phyloP scores from a whole-genome alignment of 768 basidiomycete species.

The Leccinum subgranulosum region DNA sequence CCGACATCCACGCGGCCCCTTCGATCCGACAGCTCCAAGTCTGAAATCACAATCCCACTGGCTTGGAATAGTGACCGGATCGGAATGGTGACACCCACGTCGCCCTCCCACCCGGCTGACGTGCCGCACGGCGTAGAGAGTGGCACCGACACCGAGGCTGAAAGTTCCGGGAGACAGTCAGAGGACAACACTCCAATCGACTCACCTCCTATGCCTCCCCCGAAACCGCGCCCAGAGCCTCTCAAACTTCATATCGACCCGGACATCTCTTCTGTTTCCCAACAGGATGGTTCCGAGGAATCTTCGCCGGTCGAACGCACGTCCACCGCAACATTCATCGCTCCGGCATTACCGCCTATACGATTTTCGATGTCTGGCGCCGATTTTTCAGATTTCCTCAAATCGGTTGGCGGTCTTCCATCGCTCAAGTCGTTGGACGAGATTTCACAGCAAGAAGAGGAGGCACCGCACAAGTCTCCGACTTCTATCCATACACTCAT shows the following conservation, averaged over 20 bases:
- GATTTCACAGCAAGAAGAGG: slow-evolving; percentile 41
- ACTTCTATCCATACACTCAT: slow-evolving; percentile 18
- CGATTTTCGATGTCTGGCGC: slow-evolving; percentile 83
- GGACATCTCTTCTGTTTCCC: slow-evolving; percentile 18
- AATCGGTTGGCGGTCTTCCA: slow-evolving; percentile 50
- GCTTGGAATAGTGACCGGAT: slow-evolving; percentile 22
- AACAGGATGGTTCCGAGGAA: slow-evolving; percentile 47
- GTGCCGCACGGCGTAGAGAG: slow-evolving; percentile 74
- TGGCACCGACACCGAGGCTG: slow-evolving; percentile 68
- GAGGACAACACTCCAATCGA: slow-evolving; percentile 22
- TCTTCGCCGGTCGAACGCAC: slow-evolving; percentile 64
- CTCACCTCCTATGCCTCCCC: slow-evolving; percentile 42
- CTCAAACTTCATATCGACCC: slow-evolving; percentile 25
- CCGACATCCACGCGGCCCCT: slow-evolving; percentile 3
- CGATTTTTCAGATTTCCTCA: slow-evolving; percentile 77
- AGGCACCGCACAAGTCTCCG: slow-evolving; percentile 25
- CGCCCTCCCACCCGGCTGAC: slow-evolving; percentile 62
- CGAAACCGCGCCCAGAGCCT: slow-evolving; percentile 37
- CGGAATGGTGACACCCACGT: slow-evolving; percentile 38
- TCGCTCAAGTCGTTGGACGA: slow-evolving; percentile 46
- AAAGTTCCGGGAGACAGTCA: slow-evolving; percentile 39
- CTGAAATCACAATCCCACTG: slow-evolving; percentile 19
- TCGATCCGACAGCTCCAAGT: slow-evolving; percentile 18
- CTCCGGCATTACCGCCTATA: slow-evolving; percentile 85
- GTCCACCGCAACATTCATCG: slow-evolving; percentile 74